These are phyloP conservation scores for Golubevia pallescens DNA, from an alignment of 1,284 basidiomycete genomes.

Conservation along the genomic window DNA sequence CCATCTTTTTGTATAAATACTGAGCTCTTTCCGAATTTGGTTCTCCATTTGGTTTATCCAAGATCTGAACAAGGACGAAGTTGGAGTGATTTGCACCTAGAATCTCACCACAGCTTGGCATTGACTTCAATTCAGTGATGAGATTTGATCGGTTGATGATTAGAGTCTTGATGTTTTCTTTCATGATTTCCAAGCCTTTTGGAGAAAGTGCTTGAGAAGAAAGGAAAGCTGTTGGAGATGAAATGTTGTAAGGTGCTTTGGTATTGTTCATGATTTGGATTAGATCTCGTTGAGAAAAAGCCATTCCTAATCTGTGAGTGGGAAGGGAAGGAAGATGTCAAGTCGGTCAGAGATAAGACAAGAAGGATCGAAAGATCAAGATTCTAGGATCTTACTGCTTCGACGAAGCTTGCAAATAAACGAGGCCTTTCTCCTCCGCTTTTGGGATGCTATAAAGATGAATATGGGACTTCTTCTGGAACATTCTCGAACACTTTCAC, in stretches of 20 bases:
- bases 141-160: conserved; percentile 72
- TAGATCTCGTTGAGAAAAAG: conserved; percentile 84
- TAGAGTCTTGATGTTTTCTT: conserved; percentile 72
- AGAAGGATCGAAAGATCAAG: no score
- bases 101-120: conserved; percentile 66
- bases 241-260: conserved; percentile 98
- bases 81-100: conserved; percentile 90
- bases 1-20: conserved; percentile 80
- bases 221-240: conserved; percentile 83
- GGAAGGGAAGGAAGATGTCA: conserved; percentile 1
- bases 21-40: conserved; percentile 77
- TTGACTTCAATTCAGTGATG: conserved; percentile 67
- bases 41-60: conserved; percentile 68
- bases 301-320: conserved; percentile 78
- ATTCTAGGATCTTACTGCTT: no score
- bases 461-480: background rate
- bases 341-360: no score
- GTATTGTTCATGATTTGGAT: conserved; percentile 93
- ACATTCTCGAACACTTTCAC: conserved; percentile 28
- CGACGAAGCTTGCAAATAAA: no score
- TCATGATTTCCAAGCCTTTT: conserved; percentile 73
- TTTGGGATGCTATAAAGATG: no score
- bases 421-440: no score
- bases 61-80: conserved; percentile 83
- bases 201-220: conserved; percentile 79